Base-by-base conservation (phyloP, 2,329 filamentous ascomycete genomes). In the Cordyceps tenuipes region DNA sequence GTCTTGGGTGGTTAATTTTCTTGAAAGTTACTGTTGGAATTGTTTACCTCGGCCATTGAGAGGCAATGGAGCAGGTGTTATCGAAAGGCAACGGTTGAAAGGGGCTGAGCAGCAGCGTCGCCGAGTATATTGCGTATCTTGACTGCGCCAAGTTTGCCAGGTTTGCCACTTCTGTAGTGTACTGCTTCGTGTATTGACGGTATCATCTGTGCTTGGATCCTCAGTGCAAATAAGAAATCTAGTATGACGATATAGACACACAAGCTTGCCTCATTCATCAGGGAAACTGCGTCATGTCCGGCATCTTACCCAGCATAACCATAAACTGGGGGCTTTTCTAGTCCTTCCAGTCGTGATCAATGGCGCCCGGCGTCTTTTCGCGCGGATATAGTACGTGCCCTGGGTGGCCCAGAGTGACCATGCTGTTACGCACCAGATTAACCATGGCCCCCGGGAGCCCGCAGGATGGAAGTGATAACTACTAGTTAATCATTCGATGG, bases 371-470 rank as follows among this genome's bases (percentile, higher is more conserved):
- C 0, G 71, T 72, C 72, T 85, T 81, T 34, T 84, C 79, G 47
- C 72, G n/a, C 81, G 73, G 12, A 83, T 74, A 63, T 85, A 85
- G 64, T 84, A 86, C 61, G 78, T 80, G 13, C 82, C 82, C 68
- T 82, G 77, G 48, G 85, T 64, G 4, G 79, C 79, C 83, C 82
- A 85, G 13, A 83, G 72, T 1, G 78, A 77, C 82, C 82, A n/a
- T n/a, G n/a, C n/a, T n/a, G n/a, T n/a, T n/a, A n/a, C n/a, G n/a
- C n/a, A n/a, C n/a, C n/a, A n/a, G n/a, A n/a, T n/a, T n/a, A n/a
- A n/a, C n/a, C n/a, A n/a, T n/a, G n/a, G n/a, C n/a, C n/a, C n/a
- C n/a, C 23, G 23, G 23, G 23, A 23, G 23, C 23, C 3, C 23
- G 23, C 23, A 23, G 23, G 23, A 23, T 2, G 23, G 23, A 23